These are phyloP conservation scores for Tylopilus balloui DNA, from an alignment of 768 basidiomycete genomes.

Conservation along the genomic window DNA sequence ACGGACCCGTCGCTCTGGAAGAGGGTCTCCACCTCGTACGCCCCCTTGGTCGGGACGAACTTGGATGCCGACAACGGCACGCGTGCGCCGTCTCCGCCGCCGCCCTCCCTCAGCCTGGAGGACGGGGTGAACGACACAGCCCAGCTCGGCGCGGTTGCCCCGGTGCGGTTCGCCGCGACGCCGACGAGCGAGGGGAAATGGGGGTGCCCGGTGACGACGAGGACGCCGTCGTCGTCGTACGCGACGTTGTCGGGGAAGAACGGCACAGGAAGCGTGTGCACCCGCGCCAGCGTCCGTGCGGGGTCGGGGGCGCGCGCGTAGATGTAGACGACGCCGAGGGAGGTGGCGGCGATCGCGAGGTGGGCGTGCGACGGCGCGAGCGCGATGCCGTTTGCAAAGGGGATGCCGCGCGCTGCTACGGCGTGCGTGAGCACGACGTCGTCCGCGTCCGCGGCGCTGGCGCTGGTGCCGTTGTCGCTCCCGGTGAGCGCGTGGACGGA, in stretches of 20 bases:
- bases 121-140: conserved; percentile 41
- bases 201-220: conserved; percentile 65
- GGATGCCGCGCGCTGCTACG: conserved; percentile 43
- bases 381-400: conserved; percentile 69
- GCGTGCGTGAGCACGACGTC: conserved; percentile 30
- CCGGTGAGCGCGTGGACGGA: conserved; percentile 32
- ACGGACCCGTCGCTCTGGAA: conserved; percentile 70
- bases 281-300: conserved; percentile 33
- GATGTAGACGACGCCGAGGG: conserved; percentile 43
- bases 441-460: too few species aligned
- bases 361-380: conserved; percentile 46
- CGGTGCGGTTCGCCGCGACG: conserved; percentile 43
- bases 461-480: too few species aligned
- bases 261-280: conserved; percentile 44
- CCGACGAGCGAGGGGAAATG: conserved; percentile 49
- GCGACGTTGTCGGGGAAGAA: conserved; percentile 61
- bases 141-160: conserved; percentile 53
- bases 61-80: conserved; percentile 47
- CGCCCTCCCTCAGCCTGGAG: too few species aligned
- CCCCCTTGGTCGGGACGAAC: conserved; percentile 35
- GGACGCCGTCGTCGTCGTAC: conserved; percentile 42
- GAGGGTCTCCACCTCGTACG: conserved; percentile 51
- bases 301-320: conserved; percentile 35
- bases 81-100: conserved; percentile 39
- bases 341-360: conserved; percentile 56